A percentile compares a stretch with the other conserved stretches of the same genome.
phyloP scores from a whole-genome alignment of 257 asterid genomes.

The Forsythia viridissima region DNA sequence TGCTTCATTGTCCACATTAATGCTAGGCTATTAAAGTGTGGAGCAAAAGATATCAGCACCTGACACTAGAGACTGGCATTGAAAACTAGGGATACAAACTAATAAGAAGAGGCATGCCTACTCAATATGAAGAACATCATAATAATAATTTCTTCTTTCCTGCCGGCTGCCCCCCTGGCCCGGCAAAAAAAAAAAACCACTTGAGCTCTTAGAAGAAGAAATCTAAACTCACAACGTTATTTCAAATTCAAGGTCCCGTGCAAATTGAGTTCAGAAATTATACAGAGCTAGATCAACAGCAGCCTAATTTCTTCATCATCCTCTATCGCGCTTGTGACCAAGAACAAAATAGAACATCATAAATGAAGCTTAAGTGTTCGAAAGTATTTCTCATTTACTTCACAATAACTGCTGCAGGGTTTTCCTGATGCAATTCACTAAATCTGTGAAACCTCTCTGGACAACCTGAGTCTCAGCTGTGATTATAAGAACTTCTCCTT shows the following conservation, averaged over 20 bases:
- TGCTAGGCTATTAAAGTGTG: slow-evolving; percentile 49
- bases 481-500: not conserved
- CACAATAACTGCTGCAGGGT: not conserved
- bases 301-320: not conserved
- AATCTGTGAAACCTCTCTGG: not conserved
- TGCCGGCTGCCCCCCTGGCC: not conserved
- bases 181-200: not conserved
- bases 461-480: not conserved
- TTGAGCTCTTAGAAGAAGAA: not conserved
- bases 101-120: slow-evolving; percentile 12
- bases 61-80: slow-evolving; percentile 15
- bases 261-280: not conserved
- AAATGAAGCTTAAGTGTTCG: not conserved
- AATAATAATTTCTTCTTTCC: not conserved
- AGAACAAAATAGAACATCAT: not conserved
- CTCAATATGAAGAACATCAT: not conserved
- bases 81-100: not conserved
- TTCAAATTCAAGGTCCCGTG: not conserved
- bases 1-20: slow-evolving; percentile 50
- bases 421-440: not conserved
- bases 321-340: not conserved
- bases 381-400: too few relatives aligned
- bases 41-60: slow-evolving; percentile 19
- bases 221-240: not conserved
- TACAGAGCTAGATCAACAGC: not conserved